Evolutionary conservation across 2,329 filamentous ascomycete species (phyloP).

Genomic region (Ophiostoma sp.): DNA sequence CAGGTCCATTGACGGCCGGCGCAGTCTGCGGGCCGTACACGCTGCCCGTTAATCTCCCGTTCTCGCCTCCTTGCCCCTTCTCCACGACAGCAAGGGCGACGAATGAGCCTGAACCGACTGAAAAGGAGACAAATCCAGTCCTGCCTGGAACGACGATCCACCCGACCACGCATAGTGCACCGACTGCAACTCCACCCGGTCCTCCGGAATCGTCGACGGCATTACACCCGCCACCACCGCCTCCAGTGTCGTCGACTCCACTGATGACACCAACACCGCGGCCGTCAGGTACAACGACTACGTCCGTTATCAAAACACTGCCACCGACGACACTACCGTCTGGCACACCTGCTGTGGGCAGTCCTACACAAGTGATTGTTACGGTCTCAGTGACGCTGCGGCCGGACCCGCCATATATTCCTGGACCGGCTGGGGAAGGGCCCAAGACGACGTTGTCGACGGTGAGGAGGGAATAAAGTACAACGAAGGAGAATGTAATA

Average conservation of each 20-base stretch:
- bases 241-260: not conserved
- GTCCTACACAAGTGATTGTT: not conserved
- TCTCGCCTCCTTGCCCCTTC: constrained; percentile 21
- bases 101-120: not conserved
- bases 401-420: constrained; percentile 13
- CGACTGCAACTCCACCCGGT: not conserved
- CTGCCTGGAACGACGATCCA: constrained; percentile 1
- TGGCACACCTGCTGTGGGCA: not conserved
- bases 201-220: not conserved
- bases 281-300: not conserved
- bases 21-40: constrained; percentile 20
- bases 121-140: not conserved
- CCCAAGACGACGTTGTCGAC: not conserved
- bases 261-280: not conserved
- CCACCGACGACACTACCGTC: not conserved
- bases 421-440: not conserved
- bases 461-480: not conserved
- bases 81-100: not conserved
- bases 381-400: not conserved
- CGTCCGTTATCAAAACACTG: not conserved
- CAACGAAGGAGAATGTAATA: not conserved
- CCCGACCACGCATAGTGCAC: not conserved
- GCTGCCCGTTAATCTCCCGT: constrained; percentile 19
- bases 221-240: not conserved
- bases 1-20: constrained; percentile 13